These are phyloP conservation scores for Ramaria rubella DNA, from an alignment of 768 basidiomycete species.

Conservation along the genomic window DNA sequence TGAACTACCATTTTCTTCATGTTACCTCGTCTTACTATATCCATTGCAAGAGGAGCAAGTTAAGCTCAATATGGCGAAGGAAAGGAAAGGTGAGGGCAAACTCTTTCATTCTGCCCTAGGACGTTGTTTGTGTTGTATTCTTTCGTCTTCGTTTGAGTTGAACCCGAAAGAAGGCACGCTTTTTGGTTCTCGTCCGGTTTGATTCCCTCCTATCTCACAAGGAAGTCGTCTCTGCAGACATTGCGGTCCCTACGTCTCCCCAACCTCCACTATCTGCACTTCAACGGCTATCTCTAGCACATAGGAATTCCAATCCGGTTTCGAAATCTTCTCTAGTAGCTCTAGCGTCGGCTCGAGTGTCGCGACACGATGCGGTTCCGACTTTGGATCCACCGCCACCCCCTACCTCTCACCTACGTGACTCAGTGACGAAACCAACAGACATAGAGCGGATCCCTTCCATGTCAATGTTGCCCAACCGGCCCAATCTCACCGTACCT, in stretches of 20 bases:
- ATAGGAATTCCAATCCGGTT: slow-evolving; percentile 27
- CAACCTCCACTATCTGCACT: slow-evolving; percentile 29
- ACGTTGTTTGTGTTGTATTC: slow-evolving; percentile 18
- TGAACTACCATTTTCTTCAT: slow-evolving; percentile 21
- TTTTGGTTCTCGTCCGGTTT: neutral
- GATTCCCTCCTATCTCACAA: neutral
- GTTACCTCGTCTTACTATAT: neutral
- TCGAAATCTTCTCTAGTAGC: slow-evolving; percentile 20
- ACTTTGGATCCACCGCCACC: too few relatives aligned
- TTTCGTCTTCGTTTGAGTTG: slow-evolving; percentile 12
- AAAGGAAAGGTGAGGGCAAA: slow-evolving; percentile 77
- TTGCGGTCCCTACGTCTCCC: slow-evolving; percentile 31
- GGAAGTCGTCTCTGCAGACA: slow-evolving; percentile 28
- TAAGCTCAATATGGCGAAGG: slow-evolving; percentile 52
- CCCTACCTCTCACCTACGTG: too few relatives aligned
- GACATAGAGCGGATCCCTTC: neutral
- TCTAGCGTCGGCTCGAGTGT: slow-evolving; percentile 18
- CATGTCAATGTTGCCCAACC: slow-evolving; percentile 4
- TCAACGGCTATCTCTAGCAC: slow-evolving; percentile 39
- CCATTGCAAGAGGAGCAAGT: slow-evolving; percentile 58
- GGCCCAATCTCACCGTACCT: slow-evolving; percentile 33
- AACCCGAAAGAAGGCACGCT: neutral
- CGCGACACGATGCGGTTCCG: slow-evolving; percentile 6
- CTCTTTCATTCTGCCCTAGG: slow-evolving; percentile 23
- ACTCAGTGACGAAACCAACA: neutral